Conservation (phyloP, 805 yeast species). For the Sugiyamaella floridensis region DNA sequence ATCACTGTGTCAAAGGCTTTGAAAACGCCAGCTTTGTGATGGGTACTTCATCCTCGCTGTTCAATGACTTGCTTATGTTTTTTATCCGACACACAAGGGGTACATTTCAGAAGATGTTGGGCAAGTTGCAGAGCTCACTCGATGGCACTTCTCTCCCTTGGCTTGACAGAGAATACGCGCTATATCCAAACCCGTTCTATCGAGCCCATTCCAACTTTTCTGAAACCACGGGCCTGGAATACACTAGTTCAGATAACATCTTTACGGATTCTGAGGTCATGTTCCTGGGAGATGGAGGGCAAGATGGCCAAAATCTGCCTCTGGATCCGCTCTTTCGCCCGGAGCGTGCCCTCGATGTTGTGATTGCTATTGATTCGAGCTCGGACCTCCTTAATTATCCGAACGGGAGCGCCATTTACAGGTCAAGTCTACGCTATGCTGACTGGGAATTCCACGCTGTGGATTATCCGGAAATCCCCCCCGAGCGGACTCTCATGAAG, state of each 20-base stretch:
- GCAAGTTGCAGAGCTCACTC: background rate
- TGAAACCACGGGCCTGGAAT: background rate
- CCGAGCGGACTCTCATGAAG: conserved; percentile 4
- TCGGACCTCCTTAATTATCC: conserved; percentile 27
- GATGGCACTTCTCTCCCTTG: background rate
- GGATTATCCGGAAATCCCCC: conserved; percentile 22
- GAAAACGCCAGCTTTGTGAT: conserved; percentile 77
- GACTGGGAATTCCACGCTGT: background rate
- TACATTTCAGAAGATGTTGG: background rate
- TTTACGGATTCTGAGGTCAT: conserved; percentile 32
- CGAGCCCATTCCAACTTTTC: background rate
- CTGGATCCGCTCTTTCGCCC: conserved; percentile 57
- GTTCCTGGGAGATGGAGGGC: conserved; percentile 70
- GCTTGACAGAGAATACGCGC: conserved; percentile 10
- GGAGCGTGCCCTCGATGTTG: conserved; percentile 51
- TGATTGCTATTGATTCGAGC: conserved; percentile 43
- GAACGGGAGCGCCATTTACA: conserved; percentile 24
- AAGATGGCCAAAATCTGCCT: conserved; percentile 68
- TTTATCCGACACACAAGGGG: conserved; percentile 1
- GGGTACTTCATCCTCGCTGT: conserved; percentile 77
- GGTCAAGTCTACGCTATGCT: conserved; percentile 22
- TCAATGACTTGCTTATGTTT: conserved; percentile 50
- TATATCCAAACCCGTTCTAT: conserved; percentile 11
- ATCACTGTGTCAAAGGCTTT: conserved; percentile 38
- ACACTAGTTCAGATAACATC: background rate